phyloP scores from a whole-genome alignment of 345 rosid species.

The Hibiscus syriacus region DNA sequence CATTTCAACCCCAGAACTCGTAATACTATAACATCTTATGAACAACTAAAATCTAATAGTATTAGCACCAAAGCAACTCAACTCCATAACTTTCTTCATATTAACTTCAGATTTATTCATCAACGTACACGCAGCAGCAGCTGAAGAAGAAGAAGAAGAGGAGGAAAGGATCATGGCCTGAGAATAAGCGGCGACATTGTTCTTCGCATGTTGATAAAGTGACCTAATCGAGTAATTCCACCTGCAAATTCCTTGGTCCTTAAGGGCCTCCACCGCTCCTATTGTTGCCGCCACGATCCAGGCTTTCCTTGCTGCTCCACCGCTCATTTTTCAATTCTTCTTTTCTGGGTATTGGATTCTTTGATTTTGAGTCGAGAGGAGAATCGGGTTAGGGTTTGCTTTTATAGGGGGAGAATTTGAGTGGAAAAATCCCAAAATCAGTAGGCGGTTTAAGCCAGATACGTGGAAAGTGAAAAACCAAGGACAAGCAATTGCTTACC shows the following conservation, averaged over 20 bases:
- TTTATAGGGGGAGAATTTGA: background rate
- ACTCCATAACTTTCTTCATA: background rate
- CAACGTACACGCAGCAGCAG: background rate
- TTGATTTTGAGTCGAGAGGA: background rate
- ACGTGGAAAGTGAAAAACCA: background rate
- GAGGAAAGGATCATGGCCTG: background rate
- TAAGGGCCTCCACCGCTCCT: conserved; percentile 44
- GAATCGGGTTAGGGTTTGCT: background rate
- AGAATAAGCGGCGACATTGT: background rate
- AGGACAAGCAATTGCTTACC: no score
- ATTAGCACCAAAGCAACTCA: conserved; percentile 21
- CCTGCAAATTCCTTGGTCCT: background rate
- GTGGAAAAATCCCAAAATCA: background rate
- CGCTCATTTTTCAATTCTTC: conserved; percentile 6
- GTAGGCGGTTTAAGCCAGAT: background rate
- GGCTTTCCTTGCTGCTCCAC: conserved; percentile 14
- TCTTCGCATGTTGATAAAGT: background rate
- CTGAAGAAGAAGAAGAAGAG: background rate
- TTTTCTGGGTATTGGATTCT: background rate
- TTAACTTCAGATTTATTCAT: background rate
- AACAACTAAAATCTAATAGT: conserved; percentile 2
- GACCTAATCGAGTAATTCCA: background rate
- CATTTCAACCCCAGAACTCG: background rate
- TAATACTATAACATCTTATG: background rate
- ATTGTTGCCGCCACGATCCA: conserved; percentile 28